phyloP scores from a whole-genome alignment of 495 filamentous ascomycete genomes.

The Trichoderma orchidacearum region DNA sequence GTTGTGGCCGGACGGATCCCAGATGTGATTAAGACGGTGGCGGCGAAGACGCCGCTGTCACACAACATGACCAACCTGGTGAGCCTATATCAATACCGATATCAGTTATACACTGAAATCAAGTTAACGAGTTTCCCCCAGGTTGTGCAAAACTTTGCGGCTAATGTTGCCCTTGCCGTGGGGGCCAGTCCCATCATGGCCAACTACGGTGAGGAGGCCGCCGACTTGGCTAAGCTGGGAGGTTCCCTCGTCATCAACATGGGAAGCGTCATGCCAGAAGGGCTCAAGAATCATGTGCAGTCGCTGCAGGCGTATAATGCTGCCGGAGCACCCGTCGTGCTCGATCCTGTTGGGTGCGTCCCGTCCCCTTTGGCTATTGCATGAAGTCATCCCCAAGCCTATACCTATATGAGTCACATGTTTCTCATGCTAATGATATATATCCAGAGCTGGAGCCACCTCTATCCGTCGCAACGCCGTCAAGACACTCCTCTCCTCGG shows the following conservation, averaged over 20 bases:
- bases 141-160: constrained; percentile 86
- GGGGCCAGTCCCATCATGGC: constrained; percentile 94
- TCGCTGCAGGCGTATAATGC: constrained; percentile 63
- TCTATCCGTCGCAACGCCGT: constrained; percentile 55
- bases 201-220: constrained; percentile 69
- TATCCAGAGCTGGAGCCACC: constrained; percentile 58
- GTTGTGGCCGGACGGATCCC: constrained; percentile 33
- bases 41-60: constrained; percentile 53
- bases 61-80: constrained; percentile 92
- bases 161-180: constrained; percentile 72
- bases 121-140: not conserved
- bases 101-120: not conserved
- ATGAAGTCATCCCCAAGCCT: no score
- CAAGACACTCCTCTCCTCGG: constrained; percentile 53
- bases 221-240: constrained; percentile 53
- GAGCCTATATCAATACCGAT: not conserved
- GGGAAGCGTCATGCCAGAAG: constrained; percentile 71
- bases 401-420: no score
- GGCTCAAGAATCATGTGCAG: constrained; percentile 48
- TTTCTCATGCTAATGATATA: not conserved
- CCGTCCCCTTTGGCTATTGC: no score
- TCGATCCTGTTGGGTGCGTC: constrained; percentile 72
- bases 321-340: constrained; percentile 58
- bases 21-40: constrained; percentile 43
- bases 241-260: constrained; percentile 81